These are phyloP conservation scores for Skeletonema marinoi DNA, from an alignment of 108 stramenopile species.

Conservation along the genomic window DNA sequence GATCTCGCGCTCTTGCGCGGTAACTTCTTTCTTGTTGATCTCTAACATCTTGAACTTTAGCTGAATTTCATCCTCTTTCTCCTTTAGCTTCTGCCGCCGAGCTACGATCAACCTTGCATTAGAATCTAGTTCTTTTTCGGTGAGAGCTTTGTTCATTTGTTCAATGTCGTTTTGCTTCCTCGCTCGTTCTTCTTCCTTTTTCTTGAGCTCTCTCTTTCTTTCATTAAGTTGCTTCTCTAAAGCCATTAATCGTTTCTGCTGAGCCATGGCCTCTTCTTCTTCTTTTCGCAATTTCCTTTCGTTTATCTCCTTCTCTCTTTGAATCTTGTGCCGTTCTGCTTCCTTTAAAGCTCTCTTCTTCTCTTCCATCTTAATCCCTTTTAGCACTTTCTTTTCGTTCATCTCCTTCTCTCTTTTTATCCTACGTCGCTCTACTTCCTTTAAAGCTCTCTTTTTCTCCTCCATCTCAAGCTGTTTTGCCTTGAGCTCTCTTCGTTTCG, in stretches of 20 bases:
- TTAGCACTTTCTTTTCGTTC: no score
- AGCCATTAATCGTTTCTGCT: neutral
- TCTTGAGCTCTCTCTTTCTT: neutral
- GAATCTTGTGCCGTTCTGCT: neutral
- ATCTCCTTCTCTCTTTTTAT: neutral
- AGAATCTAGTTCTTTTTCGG: neutral
- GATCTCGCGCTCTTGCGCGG: neutral
- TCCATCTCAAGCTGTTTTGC: neutral
- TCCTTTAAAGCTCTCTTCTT: neutral
- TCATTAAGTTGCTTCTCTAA: neutral
- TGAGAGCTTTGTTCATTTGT: neutral
- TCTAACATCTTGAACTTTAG: neutral
- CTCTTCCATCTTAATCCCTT: neutral
- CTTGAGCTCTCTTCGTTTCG: neutral
- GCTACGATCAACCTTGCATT: neutral
- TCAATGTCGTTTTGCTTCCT: neutral
- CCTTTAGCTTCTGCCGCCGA: neutral
- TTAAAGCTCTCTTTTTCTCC: neutral
- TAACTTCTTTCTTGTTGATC: neutral
- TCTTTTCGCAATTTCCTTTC: neutral
- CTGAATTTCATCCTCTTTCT: neutral
- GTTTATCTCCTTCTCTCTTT: neutral
- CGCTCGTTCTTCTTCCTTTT: neutral
- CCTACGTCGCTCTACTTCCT: neutral
- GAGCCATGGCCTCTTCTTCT: neutral